Evolutionary conservation across 495 filamentous ascomycete species (phyloP).

Genomic region (Letharia lupina): DNA sequence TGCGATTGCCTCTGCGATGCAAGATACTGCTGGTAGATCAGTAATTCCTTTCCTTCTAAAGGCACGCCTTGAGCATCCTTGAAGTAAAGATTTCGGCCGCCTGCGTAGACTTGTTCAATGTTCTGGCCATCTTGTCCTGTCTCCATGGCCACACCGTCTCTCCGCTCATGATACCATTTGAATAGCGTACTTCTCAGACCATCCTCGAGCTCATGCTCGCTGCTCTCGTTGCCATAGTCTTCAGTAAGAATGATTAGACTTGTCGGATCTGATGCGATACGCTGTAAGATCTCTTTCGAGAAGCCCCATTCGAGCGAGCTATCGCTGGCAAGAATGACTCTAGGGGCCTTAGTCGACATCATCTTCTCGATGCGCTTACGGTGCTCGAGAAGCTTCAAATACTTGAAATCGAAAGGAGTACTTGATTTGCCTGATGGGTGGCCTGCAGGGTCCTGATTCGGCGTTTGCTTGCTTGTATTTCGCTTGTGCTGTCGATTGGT

Average conservation of each 20-base stretch:
- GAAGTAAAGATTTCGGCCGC: conserved; percentile 53
- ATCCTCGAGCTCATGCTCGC: conserved; percentile 28
- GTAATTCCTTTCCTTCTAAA: conserved; percentile 64
- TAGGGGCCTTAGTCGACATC: conserved; percentile 41
- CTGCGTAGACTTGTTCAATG: conserved; percentile 56
- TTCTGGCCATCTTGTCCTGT: conserved; percentile 48
- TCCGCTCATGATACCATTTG: conserved; percentile 64
- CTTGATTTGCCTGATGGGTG: conserved; percentile 36
- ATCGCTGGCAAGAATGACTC: conserved; percentile 88
- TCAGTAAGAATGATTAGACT: conserved; percentile 87
- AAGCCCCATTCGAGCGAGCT: conserved; percentile 91
- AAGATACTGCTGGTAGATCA: conserved; percentile 81
- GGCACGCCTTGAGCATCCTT: conserved; percentile 51
- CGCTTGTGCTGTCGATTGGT: conserved; percentile 39
- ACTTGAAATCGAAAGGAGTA: conserved; percentile 84
- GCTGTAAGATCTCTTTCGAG: conserved; percentile 72
- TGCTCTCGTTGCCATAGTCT: conserved; percentile 15
- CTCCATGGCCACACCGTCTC: conserved; percentile 54
- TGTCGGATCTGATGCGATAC: conserved; percentile 60
- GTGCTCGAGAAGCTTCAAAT: conserved; percentile 71
- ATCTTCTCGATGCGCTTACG: conserved; percentile 63
- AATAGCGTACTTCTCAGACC: conserved; percentile 54
- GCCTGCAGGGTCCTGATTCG: conserved; percentile 33
- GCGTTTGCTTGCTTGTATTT: conserved; percentile 31
- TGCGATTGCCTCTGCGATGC: conserved; percentile 74